Conservation (phyloP, 2,329 filamentous ascomycete genomes). For the Aspergillus flavus region DNA sequence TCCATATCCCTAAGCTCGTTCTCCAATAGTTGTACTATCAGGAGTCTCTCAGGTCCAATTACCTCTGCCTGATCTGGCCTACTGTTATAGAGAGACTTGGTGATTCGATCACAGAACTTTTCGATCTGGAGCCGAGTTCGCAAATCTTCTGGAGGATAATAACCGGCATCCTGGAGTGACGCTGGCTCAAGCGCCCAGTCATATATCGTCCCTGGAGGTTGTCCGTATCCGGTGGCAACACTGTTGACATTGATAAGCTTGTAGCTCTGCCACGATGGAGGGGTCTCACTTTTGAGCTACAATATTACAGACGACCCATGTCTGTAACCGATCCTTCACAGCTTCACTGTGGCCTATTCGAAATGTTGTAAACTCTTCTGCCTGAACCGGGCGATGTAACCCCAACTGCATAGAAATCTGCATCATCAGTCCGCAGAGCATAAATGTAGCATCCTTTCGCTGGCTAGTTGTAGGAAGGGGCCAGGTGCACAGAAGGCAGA, state of each 20-base stretch:
- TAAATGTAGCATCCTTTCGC: conserved; percentile 64
- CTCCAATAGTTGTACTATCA: conserved; percentile 47
- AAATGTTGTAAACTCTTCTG: conserved; percentile 56
- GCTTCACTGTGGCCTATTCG: conserved; percentile 59
- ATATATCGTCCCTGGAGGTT: conserved; percentile 63
- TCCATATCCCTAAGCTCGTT: conserved; percentile 53
- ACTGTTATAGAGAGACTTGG: conserved; percentile 58
- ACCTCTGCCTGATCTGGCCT: conserved; percentile 55
- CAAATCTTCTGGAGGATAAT: conserved; percentile 53
- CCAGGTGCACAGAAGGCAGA: conserved; percentile 66
- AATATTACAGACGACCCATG: conserved; percentile 68
- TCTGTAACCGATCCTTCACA: conserved; percentile 63
- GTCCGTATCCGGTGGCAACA: conserved; percentile 65
- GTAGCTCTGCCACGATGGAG: not conserved
- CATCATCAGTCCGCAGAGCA: conserved; percentile 66
- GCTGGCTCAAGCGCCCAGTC: conserved; percentile 57
- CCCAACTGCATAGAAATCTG: conserved; percentile 67
- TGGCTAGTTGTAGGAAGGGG: conserved; percentile 64
- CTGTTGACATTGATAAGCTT: conserved; percentile 35
- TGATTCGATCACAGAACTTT: conserved; percentile 60
- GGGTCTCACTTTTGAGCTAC: conserved; percentile 61
- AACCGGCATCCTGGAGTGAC: conserved; percentile 47
- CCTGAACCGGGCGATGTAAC: conserved; percentile 63
- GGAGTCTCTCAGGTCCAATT: conserved; percentile 44
- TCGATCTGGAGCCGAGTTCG: conserved; percentile 57